Evolutionary conservation across 2,329 filamentous ascomycete species (phyloP).

Genomic region (Ophiocordyceps robertsii): DNA sequence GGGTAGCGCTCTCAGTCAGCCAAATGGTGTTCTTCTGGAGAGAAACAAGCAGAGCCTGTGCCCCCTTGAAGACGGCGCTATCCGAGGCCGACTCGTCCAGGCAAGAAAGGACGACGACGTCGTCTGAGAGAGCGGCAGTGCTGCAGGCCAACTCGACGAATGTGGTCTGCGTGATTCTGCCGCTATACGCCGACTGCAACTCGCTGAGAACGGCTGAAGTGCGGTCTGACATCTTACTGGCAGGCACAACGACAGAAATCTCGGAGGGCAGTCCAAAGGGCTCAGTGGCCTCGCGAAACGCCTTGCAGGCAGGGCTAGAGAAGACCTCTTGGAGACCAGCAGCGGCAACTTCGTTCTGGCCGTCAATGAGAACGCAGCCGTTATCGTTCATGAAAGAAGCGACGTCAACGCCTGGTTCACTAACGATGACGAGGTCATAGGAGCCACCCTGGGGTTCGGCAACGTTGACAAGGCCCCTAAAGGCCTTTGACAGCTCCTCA

Average conservation of each 20-base stretch:
- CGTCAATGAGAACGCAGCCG: slow-evolving; percentile 33
- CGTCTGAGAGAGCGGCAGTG: slow-evolving; percentile 2
- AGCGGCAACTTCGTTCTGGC: slow-evolving; percentile 4
- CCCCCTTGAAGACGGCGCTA: slow-evolving; percentile 7
- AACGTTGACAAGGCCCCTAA: slow-evolving; percentile 4
- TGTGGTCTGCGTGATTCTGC: slow-evolving; percentile 4
- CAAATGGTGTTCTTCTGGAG: slow-evolving; percentile 9
- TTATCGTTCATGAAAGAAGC: slow-evolving; percentile 13
- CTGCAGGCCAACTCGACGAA: slow-evolving; percentile 5
- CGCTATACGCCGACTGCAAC: slow-evolving; percentile 3
- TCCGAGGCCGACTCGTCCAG: slow-evolving; percentile 8
- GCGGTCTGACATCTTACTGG: slow-evolving; percentile 5
- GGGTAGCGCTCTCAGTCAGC: slow-evolving; percentile 5
- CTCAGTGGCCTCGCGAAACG: slow-evolving; percentile 3
- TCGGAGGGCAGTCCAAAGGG: slow-evolving; percentile 1
- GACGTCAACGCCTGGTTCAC: slow-evolving; percentile 7
- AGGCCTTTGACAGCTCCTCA: slow-evolving; percentile 2
- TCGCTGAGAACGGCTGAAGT: slow-evolving; percentile 4
- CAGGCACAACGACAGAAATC: slow-evolving; percentile 7
- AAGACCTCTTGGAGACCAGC: slow-evolving; percentile 6
- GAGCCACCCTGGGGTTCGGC: slow-evolving; percentile 5
- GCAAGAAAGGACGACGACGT: slow-evolving; percentile 8
- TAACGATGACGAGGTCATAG: slow-evolving; percentile 10
- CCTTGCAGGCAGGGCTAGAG: slow-evolving; percentile 3
- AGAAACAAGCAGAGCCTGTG: slow-evolving; percentile 7